Evolutionary conservation across 495 filamentous ascomycete species (phyloP).

Genomic region (Staphylotrichum longicolle): DNA sequence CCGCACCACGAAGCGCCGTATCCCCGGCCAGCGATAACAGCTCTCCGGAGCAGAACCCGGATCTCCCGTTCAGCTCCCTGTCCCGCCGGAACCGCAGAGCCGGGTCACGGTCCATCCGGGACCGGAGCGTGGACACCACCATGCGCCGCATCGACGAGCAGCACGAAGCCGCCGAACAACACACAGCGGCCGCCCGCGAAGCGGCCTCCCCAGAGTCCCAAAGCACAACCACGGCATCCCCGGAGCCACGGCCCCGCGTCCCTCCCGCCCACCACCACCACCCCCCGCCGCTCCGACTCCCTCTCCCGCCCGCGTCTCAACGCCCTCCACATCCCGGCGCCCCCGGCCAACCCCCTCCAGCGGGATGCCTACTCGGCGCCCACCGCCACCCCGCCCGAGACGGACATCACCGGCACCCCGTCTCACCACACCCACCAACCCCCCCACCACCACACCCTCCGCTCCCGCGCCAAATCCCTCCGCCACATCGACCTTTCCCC

Average conservation of each 20-base stretch:
- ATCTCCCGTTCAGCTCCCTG: constrained; percentile 11
- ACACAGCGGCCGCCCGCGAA: neutral
- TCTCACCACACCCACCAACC: neutral
- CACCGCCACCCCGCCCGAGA: constrained; percentile 10
- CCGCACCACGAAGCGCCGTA: neutral
- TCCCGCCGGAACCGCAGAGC: constrained; percentile 11
- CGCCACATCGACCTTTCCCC: neutral
- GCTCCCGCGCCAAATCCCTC: constrained; percentile 1
- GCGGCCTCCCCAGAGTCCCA: neutral
- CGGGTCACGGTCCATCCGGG: constrained; percentile 9
- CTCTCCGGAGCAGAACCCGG: constrained; percentile 22
- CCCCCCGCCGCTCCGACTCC: neutral
- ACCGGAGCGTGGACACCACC: constrained; percentile 18
- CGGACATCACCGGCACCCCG: neutral
- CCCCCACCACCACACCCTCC: neutral
- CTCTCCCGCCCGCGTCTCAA: constrained; percentile 1
- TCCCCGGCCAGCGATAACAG: constrained; percentile 11
- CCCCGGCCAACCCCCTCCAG: neutral
- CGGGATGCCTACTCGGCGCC: constrained; percentile 12
- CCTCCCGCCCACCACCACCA: neutral
- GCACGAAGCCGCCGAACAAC: neutral
- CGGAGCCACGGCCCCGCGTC: constrained; percentile 5
- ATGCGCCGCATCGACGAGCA: constrained; percentile 30
- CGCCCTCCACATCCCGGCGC: constrained; percentile 14
- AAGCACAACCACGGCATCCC: neutral